These are phyloP conservation scores for Penicillium sp. DNA, from an alignment of 2,329 filamentous ascomycete species.

Conservation along the genomic window DNA sequence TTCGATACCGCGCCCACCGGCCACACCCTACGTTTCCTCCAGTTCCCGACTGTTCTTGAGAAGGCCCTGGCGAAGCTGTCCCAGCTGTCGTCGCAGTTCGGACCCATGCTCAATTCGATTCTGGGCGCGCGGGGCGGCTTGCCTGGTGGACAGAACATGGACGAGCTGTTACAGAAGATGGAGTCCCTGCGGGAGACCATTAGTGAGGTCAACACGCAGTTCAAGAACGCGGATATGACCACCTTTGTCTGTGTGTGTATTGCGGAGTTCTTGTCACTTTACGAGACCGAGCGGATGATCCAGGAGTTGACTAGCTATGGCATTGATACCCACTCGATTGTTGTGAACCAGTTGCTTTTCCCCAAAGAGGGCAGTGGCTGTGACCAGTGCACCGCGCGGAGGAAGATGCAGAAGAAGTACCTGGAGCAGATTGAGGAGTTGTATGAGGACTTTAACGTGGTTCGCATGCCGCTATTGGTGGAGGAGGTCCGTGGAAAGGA, in stretches of 20 bases:
- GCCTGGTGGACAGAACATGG: slow-evolving; percentile 88
- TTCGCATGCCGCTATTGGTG: slow-evolving; percentile 93
- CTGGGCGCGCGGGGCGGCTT: slow-evolving; percentile 74
- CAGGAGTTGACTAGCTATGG: slow-evolving; percentile 90
- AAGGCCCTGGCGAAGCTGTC: slow-evolving; percentile 98
- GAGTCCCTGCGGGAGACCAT: slow-evolving; percentile 92
- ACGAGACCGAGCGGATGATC: slow-evolving; percentile 99
- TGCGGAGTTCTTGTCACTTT: slow-evolving; percentile 91
- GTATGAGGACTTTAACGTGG: slow-evolving; percentile 98
- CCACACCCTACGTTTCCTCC: slow-evolving; percentile 96
- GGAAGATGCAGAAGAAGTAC: slow-evolving; percentile 99
- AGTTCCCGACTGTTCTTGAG: slow-evolving; percentile 96
- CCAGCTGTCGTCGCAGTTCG: slow-evolving; percentile 90
- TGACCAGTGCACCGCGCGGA: slow-evolving; percentile 89
- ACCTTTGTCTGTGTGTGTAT: slow-evolving; percentile 99
- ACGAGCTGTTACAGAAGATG: slow-evolving; percentile 91
- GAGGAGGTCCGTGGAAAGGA: slow-evolving; percentile 97
- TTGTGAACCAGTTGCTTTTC: slow-evolving; percentile 96
- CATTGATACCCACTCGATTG: slow-evolving; percentile 96
- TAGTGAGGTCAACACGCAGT: slow-evolving; percentile 92
- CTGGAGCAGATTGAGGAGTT: slow-evolving; percentile 97
- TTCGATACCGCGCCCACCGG: slow-evolving; percentile 98
- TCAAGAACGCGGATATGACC: slow-evolving; percentile 93
- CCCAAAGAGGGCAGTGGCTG: slow-evolving; percentile 81
- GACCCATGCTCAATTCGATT: slow-evolving; percentile 90